Percentiles rank a stretch among this genome's conserved stretches.
Conservation (phyloP, 179 eudicot genomes). For the Silene noctiflora region DNA sequence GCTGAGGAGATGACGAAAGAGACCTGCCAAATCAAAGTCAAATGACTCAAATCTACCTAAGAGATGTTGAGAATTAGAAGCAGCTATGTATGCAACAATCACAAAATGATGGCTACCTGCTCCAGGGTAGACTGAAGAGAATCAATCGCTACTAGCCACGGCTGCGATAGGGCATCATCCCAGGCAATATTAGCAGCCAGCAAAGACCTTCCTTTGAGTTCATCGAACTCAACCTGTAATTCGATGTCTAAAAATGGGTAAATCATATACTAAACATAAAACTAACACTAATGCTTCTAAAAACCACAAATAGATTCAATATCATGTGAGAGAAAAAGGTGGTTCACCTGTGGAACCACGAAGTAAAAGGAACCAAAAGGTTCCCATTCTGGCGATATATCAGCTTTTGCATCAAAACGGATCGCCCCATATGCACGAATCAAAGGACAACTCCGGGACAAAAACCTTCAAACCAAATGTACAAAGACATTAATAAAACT, state of each 20-base stretch:
- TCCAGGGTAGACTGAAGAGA: constrained; percentile 58
- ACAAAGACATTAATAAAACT: constrained; percentile 13
- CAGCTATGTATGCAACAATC: background rate
- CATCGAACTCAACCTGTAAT: constrained; percentile 86
- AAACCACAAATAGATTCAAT: constrained; percentile 6
- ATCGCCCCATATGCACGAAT: constrained; percentile 96
- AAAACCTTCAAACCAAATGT: constrained; percentile 46
- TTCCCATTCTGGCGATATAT: constrained; percentile 69
- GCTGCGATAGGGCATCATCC: constrained; percentile 60
- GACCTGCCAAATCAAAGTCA: constrained; percentile 41
- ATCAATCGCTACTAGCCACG: constrained; percentile 55
- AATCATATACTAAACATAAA: constrained; percentile 29
- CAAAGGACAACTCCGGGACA: constrained; percentile 71
- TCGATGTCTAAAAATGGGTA: constrained; percentile 34
- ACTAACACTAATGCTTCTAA: constrained; percentile 12
- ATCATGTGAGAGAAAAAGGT: constrained; percentile 15
- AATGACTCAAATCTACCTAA: constrained; percentile 7
- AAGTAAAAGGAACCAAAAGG: constrained; percentile 92
- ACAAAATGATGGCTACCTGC: constrained; percentile 44
- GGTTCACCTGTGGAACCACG: constrained; percentile 79
- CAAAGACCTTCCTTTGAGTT: constrained; percentile 80
- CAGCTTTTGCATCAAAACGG: constrained; percentile 74
- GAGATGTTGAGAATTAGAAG: constrained; percentile 7
- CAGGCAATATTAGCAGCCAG: constrained; percentile 81
- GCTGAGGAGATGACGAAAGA: constrained; percentile 36